These are phyloP conservation scores for Apophysomyces variabilis DNA, from an alignment of 371 early-diverging fungal species.

Conservation along the genomic window DNA sequence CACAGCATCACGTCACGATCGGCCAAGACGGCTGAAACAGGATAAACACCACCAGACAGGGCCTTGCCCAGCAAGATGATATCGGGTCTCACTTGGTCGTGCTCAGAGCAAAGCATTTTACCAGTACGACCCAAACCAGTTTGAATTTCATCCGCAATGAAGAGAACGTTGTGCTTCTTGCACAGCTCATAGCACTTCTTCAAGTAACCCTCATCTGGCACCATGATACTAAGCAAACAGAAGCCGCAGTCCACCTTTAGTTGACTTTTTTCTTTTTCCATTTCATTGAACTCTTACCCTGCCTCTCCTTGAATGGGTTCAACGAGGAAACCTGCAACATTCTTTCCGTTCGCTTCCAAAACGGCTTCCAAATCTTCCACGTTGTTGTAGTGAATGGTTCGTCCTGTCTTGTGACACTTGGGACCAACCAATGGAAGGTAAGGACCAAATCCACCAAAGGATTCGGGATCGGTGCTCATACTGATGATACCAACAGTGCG, in stretches of 20 bases:
- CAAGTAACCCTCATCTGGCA: slow-evolving; percentile 94
- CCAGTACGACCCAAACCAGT: slow-evolving; percentile 97
- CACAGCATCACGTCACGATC: slow-evolving; percentile 89
- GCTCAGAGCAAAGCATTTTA: slow-evolving; percentile 90
- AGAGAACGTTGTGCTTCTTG: slow-evolving; percentile 95
- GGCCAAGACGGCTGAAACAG: slow-evolving; percentile 93
- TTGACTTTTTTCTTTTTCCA: background rate
- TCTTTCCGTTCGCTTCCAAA: slow-evolving; percentile 78
- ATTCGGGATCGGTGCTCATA: slow-evolving; percentile 94
- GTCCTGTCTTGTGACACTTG: slow-evolving; percentile 70
- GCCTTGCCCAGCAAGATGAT: slow-evolving; percentile 96
- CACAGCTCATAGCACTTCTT: slow-evolving; percentile 84
- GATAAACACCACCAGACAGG: slow-evolving; percentile 93
- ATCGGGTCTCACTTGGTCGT: slow-evolving; percentile 91
- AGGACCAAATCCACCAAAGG: slow-evolving; percentile 90
- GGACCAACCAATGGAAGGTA: slow-evolving; percentile 91
- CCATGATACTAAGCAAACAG: slow-evolving; percentile 67
- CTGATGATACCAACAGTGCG: slow-evolving; percentile 94
- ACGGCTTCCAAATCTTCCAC: slow-evolving; percentile 88
- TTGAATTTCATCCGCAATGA: slow-evolving; percentile 98
- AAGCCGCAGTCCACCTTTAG: too few relatives aligned
- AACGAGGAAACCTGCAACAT: slow-evolving; percentile 92
- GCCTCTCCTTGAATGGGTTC: slow-evolving; percentile 99
- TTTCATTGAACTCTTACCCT: slow-evolving; percentile 51
- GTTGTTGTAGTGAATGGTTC: slow-evolving; percentile 80